Percentiles rank a stretch among this genome's conserved stretches.
Conservation (phyloP, 179 eudicot genomes). For the Amaranthus tricolor region DNA sequence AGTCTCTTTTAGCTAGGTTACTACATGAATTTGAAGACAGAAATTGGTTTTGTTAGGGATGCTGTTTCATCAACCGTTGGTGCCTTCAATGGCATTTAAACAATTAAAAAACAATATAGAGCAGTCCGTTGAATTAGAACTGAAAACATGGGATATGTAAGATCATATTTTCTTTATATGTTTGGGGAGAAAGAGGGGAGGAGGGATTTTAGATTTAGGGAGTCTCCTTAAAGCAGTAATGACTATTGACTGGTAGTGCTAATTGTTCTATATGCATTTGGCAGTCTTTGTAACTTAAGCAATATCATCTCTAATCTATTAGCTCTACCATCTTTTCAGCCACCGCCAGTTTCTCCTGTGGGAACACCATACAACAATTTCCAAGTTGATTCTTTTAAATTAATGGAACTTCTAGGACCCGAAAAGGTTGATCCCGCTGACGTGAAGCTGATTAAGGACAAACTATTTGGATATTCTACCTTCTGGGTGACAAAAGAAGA, state of each 20-base stretch:
- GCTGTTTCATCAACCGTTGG: background rate
- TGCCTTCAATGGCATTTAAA: background rate
- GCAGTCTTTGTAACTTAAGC: background rate
- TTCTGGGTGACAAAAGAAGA: constrained; percentile 98
- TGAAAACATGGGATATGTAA: background rate
- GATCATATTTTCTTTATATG: background rate
- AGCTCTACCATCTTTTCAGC: constrained; percentile 38
- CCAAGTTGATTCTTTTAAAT: constrained; percentile 87
- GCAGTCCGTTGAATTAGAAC: background rate
- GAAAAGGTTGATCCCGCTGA: constrained; percentile 94
- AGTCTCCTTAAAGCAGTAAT: background rate
- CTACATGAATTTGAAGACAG: background rate
- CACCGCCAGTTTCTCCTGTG: constrained; percentile 48
- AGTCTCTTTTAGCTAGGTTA: background rate
- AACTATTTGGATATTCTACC: constrained; percentile 89
- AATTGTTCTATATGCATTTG: background rate
- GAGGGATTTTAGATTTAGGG: background rate
- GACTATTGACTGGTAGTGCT: background rate
- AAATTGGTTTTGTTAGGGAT: background rate
- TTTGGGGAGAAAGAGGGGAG: background rate
- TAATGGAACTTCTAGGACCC: constrained; percentile 97
- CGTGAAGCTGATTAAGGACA: constrained; percentile 82
- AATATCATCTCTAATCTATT: background rate
- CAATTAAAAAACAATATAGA: background rate
- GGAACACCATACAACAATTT: constrained; percentile 71